A percentile compares a stretch with the other conserved stretches of the same genome.
phyloP scores from a whole-genome alignment of 2,329 filamentous ascomycete species.

The Tolypocladium guangdongense region DNA sequence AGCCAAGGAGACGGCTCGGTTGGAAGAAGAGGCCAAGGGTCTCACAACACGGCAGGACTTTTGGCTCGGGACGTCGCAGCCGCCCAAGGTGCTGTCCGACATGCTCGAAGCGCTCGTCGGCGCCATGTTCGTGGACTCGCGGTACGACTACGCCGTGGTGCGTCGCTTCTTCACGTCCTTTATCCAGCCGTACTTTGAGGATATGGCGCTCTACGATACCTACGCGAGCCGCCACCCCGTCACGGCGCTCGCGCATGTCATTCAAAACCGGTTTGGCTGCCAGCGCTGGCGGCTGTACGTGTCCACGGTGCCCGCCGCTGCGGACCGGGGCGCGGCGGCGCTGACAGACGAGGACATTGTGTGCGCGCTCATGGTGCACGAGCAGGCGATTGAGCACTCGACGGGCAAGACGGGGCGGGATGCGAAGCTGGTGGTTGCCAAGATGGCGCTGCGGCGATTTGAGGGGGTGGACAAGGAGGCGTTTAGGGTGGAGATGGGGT shows the following conservation, averaged over 20 bases:
- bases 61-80: slow-evolving; percentile 53
- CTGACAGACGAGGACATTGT: slow-evolving; percentile 43
- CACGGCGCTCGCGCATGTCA: slow-evolving; percentile 55
- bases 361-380: slow-evolving; percentile 68
- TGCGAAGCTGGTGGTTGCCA: slow-evolving; percentile 59
- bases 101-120: slow-evolving; percentile 83
- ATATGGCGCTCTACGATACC: slow-evolving; percentile 79
- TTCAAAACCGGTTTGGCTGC: slow-evolving; percentile 58
- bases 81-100: slow-evolving; percentile 71
- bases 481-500: slow-evolving; percentile 51
- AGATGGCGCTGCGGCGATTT: slow-evolving; percentile 41
- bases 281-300: slow-evolving; percentile 42
- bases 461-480: slow-evolving; percentile 35
- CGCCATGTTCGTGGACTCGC: slow-evolving; percentile 82
- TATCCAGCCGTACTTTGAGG: slow-evolving; percentile 66
- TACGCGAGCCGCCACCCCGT: slow-evolving; percentile 82
- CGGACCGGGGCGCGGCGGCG: slow-evolving; percentile 29
- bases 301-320: slow-evolving; percentile 26
- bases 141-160: slow-evolving; percentile 65
- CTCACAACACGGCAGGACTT: slow-evolving; percentile 41
- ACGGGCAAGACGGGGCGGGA: slow-evolving; percentile 55
- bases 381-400: slow-evolving; percentile 50
- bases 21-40: slow-evolving; percentile 20
- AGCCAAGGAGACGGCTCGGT: slow-evolving; percentile 24
- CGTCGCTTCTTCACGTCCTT: slow-evolving; percentile 66